Conservation (phyloP, 768 basidiomycete genomes). For the Lactarius tabidus region DNA sequence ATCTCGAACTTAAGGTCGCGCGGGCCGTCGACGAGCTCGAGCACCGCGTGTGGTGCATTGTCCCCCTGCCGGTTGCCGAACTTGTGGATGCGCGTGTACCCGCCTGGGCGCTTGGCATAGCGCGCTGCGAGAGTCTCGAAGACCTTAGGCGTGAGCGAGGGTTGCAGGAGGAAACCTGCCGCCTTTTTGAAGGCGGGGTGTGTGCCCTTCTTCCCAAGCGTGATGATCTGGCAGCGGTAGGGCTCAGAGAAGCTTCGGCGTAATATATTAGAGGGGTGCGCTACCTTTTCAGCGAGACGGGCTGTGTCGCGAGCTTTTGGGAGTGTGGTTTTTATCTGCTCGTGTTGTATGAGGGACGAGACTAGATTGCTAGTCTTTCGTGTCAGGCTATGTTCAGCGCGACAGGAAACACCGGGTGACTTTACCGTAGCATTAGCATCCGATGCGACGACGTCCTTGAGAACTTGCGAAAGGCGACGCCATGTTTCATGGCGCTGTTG, state of each 20-base stretch:
- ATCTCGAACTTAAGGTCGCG: constrained; percentile 85
- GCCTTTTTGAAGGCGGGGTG: constrained; percentile 67
- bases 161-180: constrained; percentile 73
- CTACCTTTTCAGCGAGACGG: constrained; percentile 87
- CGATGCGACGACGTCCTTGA: constrained; percentile 89
- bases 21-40: constrained; percentile 95
- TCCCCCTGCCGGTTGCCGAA: constrained; percentile 89
- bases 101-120: constrained; percentile 79
- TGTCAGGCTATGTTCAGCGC: constrained; percentile 1
- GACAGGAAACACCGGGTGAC: background rate
- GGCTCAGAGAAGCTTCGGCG: background rate
- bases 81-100: constrained; percentile 92
- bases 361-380: constrained; percentile 74
- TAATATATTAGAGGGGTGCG: background rate
- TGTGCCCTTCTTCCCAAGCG: constrained; percentile 82
- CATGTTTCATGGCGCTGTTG: constrained; percentile 76
- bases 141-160: constrained; percentile 70
- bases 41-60: constrained; percentile 86
- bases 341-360: constrained; percentile 89
- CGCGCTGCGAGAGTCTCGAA: constrained; percentile 77
- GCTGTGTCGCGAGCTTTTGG: constrained; percentile 93
- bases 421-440: constrained; percentile 87
- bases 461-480: constrained; percentile 87
- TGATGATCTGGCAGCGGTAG: constrained; percentile 63
- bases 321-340: constrained; percentile 92